A percentile compares a stretch with the other conserved stretches of the same genome.
Conservation (phyloP, 1,139 yeast species). For the Sugiyamaella grinbergsii region DNA sequence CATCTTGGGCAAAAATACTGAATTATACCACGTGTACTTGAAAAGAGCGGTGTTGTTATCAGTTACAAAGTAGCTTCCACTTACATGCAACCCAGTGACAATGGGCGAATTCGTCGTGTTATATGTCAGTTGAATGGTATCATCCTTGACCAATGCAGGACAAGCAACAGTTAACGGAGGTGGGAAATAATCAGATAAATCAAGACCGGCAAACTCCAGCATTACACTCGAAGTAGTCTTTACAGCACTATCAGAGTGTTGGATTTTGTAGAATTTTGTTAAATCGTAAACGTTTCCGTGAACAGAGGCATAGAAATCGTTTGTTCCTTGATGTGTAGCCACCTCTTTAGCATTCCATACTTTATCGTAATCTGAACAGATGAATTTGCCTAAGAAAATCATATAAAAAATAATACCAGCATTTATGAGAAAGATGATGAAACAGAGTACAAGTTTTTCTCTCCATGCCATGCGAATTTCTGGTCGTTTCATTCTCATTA, state of each 20-base stretch:
- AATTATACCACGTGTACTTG: conserved; percentile 43
- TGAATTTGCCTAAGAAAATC: conserved; percentile 45
- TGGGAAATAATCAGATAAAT: conserved; percentile 45
- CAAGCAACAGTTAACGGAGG: conserved; percentile 48
- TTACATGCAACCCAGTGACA: conserved; percentile 39
- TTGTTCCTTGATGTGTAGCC: conserved; percentile 41
- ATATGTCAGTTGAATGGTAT: conserved; percentile 34
- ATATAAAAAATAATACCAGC: conserved; percentile 46
- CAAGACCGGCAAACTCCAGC: conserved; percentile 46
- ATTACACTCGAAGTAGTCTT: conserved; percentile 38
- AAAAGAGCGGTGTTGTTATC: conserved; percentile 39
- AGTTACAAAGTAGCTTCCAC: conserved; percentile 39
- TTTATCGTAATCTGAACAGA: conserved; percentile 46
- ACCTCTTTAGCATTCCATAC: conserved; percentile 46
- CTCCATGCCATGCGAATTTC: conserved; percentile 49
- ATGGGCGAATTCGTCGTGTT: conserved; percentile 39
- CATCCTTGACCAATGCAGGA: conserved; percentile 43
- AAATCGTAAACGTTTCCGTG: conserved; percentile 48
- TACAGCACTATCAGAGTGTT: conserved; percentile 45
- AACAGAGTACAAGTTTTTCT: conserved; percentile 44
- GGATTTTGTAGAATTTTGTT: conserved; percentile 44
- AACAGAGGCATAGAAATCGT: conserved; percentile 44
- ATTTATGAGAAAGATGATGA: conserved; percentile 42
- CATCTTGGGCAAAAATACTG: conserved; percentile 42
- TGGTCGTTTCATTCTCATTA: conserved; percentile 44